These are phyloP conservation scores for Mycena leptocephala DNA, from an alignment of 768 basidiomycete species.

Conservation along the genomic window DNA sequence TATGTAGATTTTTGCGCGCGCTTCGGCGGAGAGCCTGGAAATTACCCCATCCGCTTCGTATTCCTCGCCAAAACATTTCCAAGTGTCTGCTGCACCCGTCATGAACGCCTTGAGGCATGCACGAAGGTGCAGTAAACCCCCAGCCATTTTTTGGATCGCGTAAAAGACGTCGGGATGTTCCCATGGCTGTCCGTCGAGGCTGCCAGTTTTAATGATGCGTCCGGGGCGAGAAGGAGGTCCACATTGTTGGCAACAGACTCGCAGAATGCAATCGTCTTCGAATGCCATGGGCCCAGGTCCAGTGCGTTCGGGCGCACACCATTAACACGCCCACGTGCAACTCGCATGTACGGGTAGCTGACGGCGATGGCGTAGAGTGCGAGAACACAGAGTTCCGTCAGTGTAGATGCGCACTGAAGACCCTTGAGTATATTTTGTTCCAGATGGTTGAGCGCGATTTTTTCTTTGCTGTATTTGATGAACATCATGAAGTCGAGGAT, in stretches of 20 bases:
- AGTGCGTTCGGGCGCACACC: background rate
- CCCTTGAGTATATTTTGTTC: slow-evolving; percentile 50
- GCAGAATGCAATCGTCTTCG: background rate
- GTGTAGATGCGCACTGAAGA: slow-evolving; percentile 43
- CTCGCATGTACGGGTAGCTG: slow-evolving; percentile 10
- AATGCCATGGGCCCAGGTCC: background rate
- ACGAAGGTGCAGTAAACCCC: slow-evolving; percentile 37
- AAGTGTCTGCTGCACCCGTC: slow-evolving; percentile 44
- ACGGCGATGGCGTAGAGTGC: background rate
- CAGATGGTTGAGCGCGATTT: slow-evolving; percentile 49
- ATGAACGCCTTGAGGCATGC: slow-evolving; percentile 41
- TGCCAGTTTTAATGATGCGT: slow-evolving; percentile 32
- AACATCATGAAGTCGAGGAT: slow-evolving; percentile 46
- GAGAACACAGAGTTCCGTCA: slow-evolving; percentile 30
- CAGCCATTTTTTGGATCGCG: slow-evolving; percentile 27
- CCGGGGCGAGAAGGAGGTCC: slow-evolving; percentile 36
- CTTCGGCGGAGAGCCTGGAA: background rate
- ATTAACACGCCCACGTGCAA: background rate
- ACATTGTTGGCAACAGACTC: slow-evolving; percentile 40
- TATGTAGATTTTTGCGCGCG: slow-evolving; percentile 31
- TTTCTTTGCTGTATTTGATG: slow-evolving; percentile 49
- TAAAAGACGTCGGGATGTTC: slow-evolving; percentile 38
- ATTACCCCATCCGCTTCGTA: slow-evolving; percentile 13
- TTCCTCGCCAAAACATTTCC: slow-evolving; percentile 47
- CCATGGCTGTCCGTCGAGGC: slow-evolving; percentile 47